Base-by-base conservation (phyloP, 176 grass and related monocot genomes). In the Triticum monococcum region DNA sequence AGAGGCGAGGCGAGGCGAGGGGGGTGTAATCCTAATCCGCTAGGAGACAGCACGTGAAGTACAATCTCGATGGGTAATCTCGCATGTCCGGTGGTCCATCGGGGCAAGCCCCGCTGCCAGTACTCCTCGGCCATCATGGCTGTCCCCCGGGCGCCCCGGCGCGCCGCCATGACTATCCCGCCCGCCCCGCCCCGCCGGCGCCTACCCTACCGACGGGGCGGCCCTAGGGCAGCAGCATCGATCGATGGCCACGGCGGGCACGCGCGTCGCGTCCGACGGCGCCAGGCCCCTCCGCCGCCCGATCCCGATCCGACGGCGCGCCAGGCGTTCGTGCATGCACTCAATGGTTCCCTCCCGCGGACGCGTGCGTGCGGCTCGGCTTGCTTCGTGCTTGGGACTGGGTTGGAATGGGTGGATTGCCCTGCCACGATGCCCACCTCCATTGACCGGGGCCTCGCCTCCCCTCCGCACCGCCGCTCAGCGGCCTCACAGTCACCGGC, bases 351-450 rank as follows among this genome's bases (percentile, higher is more conserved):
- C 72, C 48, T 52, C 48, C 48, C 48, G 38, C 77, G 67, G 38
- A 14, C 9, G 79, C 37, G 78, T 28, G 78, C 46, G 43, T 32
- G 68, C 32, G 33, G 78, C 14, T 30, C 26, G 24, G 79, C 71
- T 66, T 54, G 86, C 85, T 73, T 87, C 70, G 79, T 82, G 86
- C 86, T 69, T 23, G 33, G 79, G 63, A 67, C 25, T 30, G 43
- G 9, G 25, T 36, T 79, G 75, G 52, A 56, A 78, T 80, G 59
- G 77, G 57, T 87, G 68, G 86, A 87, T 87, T 75, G 86, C 79
- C 37, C 79, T 87, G 86, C 71, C 86, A 88, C 86, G 71, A 77
- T 59, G 86, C 79, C 80, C 80, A 69, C 86, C 86, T 83, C 72
- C 86, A 78, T 82, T 88, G 79, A 77, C 86, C 67, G 78, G 37